These are phyloP conservation scores for Limnomonas spitsbergensis DNA, from an alignment of 139 green algal genomes.

Conservation along the genomic window DNA sequence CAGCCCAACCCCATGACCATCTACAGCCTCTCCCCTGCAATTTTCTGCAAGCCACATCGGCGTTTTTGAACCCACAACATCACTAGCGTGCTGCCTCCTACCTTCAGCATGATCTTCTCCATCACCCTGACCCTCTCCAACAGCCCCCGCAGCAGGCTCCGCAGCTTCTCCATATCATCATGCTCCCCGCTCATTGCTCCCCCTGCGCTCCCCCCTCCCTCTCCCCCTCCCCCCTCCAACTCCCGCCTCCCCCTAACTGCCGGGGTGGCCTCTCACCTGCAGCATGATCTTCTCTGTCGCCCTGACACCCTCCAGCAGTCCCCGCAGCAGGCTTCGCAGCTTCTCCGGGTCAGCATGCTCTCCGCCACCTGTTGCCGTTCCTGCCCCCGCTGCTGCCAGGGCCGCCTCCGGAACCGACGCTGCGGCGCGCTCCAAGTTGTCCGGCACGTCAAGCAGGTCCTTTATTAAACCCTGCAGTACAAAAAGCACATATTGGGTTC, in stretches of 20 bases:
- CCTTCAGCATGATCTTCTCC: constrained; percentile 78
- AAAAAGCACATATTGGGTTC: background rate
- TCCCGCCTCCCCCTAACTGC: too few relatives aligned
- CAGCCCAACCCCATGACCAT: too few relatives aligned
- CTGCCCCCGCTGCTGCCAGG: constrained; percentile 16
- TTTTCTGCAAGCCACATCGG: too few relatives aligned
- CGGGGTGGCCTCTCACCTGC: too few relatives aligned
- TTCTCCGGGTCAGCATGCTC: constrained; percentile 36
- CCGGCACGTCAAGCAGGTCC: constrained; percentile 86
- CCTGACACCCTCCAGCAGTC: constrained; percentile 78
- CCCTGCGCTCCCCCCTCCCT: background rate
- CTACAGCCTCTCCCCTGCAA: too few relatives aligned
- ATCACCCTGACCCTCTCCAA: constrained; percentile 84
- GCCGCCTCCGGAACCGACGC: constrained; percentile 58
- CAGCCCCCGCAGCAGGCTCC: constrained; percentile 61
- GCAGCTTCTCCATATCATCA: constrained; percentile 41
- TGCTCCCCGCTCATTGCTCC: background rate
- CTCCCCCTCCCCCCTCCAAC: too few relatives aligned
- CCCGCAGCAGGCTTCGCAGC: constrained; percentile 51
- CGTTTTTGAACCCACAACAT: too few relatives aligned
- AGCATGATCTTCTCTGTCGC: constrained; percentile 83
- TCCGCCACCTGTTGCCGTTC: background rate
- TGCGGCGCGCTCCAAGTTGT: constrained; percentile 86
- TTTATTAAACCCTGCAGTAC: constrained; percentile 75
- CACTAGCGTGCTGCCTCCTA: too few relatives aligned